Conservation (phyloP, 1,284 basidiomycete genomes). For the Ceratobasidium papillatum region DNA sequence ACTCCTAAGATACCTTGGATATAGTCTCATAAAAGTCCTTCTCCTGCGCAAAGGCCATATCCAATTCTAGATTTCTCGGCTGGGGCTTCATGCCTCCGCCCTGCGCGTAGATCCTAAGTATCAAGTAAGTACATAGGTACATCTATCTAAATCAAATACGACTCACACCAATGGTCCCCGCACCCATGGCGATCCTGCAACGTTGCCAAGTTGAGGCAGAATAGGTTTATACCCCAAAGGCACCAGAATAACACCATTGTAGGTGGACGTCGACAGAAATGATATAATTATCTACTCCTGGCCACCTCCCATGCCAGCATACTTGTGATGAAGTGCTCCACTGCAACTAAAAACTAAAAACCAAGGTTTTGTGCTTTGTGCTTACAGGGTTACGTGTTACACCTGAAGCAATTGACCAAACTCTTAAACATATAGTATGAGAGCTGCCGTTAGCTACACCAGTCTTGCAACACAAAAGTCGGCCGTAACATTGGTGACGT, state of each 20-base stretch:
- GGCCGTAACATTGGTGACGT: no score
- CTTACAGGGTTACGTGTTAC: no score
- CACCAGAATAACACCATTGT: conserved; percentile 83
- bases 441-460: no score
- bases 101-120: neutral
- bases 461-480: no score
- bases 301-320: conserved; percentile 70
- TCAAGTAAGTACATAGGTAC: neutral
- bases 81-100: conserved; percentile 65
- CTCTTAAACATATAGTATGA: no score
- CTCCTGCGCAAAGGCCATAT: conserved; percentile 73
- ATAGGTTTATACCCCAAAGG: conserved; percentile 77
- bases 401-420: no score
- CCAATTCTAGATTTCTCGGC: conserved; percentile 69
- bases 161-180: conserved; percentile 57
- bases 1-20: neutral
- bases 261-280: conserved; percentile 76
- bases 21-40: conserved; percentile 59
- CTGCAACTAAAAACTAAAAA: no score
- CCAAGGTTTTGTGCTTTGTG: no score
- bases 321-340: conserved; percentile 83
- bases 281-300: conserved; percentile 76
- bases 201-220: conserved; percentile 65
- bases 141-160: conserved; percentile 51
- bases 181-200: conserved; percentile 72